phyloP scores from a whole-genome alignment of 768 basidiomycete genomes.

The Collybia mongolica region DNA sequence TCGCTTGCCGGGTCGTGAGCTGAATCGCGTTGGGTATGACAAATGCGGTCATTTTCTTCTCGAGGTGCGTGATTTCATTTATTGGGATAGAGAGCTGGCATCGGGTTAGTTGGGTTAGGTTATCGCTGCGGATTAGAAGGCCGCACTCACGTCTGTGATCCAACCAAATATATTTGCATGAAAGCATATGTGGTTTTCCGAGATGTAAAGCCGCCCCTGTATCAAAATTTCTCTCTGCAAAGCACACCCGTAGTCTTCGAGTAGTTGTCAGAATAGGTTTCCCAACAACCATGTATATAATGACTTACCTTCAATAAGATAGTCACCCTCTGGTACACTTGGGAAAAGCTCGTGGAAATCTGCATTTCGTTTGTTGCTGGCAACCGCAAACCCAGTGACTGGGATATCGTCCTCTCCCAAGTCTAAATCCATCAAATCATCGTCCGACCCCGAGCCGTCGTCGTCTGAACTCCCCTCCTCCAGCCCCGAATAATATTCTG shows the following conservation, averaged over 20 bases:
- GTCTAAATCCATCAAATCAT: slow-evolving; percentile 40
- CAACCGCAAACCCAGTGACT: slow-evolving; percentile 96
- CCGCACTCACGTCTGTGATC: slow-evolving; percentile 89
- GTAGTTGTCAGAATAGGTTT: background rate
- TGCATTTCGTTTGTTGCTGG: slow-evolving; percentile 89
- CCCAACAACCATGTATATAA: slow-evolving; percentile 3
- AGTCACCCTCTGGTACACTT: slow-evolving; percentile 89
- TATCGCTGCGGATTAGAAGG: slow-evolving; percentile 7
- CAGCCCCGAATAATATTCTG: slow-evolving; percentile 35
- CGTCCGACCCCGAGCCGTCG: slow-evolving; percentile 27
- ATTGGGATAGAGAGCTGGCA: slow-evolving; percentile 83
- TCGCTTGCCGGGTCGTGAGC: slow-evolving; percentile 76
- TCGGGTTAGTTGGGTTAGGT: slow-evolving; percentile 17
- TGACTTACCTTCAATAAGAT: slow-evolving; percentile 90
- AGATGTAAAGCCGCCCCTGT: slow-evolving; percentile 94
- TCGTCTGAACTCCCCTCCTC: slow-evolving; percentile 33
- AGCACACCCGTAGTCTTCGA: slow-evolving; percentile 93
- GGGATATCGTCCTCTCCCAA: slow-evolving; percentile 77
- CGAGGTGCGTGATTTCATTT: slow-evolving; percentile 79
- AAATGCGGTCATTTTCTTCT: slow-evolving; percentile 97
- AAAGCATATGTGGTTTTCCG: slow-evolving; percentile 99
- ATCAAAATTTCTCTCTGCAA: slow-evolving; percentile 94
- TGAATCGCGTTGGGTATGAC: slow-evolving; percentile 97
- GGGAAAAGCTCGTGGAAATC: slow-evolving; percentile 96
- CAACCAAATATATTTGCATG: slow-evolving; percentile 99